Evolutionary conservation across 176 grass and related monocot species (phyloP).

Genomic region (Puya raimondii): DNA sequence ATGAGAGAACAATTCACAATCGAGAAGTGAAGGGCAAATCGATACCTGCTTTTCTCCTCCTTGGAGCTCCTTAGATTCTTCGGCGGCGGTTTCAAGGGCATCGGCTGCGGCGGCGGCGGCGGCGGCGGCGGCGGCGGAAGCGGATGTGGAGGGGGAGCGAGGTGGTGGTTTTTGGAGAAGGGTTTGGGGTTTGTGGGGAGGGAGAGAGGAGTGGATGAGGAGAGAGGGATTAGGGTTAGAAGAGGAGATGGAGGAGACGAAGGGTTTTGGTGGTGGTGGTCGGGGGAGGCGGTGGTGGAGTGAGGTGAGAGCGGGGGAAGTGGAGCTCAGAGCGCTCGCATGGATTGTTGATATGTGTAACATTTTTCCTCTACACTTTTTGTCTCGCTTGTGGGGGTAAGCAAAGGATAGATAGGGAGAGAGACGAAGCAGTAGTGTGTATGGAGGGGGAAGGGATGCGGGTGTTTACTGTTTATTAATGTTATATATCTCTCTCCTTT

Average conservation of each 20-base stretch:
- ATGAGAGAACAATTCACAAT: background rate
- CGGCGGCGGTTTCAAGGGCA: slow-evolving; percentile 10
- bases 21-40: background rate
- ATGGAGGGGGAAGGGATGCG: background rate
- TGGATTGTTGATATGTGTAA: slow-evolving; percentile 17
- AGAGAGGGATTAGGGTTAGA: slow-evolving; percentile 5
- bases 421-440: background rate
- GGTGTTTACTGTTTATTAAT: too few species aligned
- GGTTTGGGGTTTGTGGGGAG: background rate
- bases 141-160: slow-evolving; percentile 10
- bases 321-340: slow-evolving; percentile 23
- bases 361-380: slow-evolving; percentile 13
- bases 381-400: background rate
- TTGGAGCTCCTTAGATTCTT: slow-evolving; percentile 10
- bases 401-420: background rate
- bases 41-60: slow-evolving; percentile 30
- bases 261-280: slow-evolving; percentile 16
- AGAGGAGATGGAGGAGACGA: background rate
- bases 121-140: slow-evolving; percentile 17
- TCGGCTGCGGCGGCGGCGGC: slow-evolving; percentile 21
- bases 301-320: slow-evolving; percentile 18
- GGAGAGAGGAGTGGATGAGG: background rate
- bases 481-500: too few species aligned
- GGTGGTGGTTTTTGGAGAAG: slow-evolving; percentile 8
- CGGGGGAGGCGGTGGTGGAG: slow-evolving; percentile 4